These are phyloP conservation scores for Nephelium lappaceum DNA, from an alignment of 345 rosid genomes.

Conservation along the genomic window DNA sequence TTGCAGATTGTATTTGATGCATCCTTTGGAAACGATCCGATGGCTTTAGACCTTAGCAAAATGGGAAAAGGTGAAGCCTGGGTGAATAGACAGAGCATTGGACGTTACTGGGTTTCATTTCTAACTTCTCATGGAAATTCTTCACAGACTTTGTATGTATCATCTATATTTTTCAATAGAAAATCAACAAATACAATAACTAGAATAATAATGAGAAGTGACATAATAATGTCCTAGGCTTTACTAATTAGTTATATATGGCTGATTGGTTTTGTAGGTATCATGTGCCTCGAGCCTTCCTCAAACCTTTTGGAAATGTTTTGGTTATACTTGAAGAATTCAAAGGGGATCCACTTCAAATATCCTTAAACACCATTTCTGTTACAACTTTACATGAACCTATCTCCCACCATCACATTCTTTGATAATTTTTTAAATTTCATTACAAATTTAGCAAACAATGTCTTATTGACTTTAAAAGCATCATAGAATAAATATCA, in stretches of 20 bases:
- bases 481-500: no score
- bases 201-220: no score
- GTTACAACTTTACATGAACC: neutral
- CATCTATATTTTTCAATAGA: neutral
- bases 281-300: conserved; percentile 74
- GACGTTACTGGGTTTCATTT: conserved; percentile 87
- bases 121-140: conserved; percentile 57
- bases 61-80: conserved; percentile 94
- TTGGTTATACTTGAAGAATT: conserved; percentile 69
- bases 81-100: conserved; percentile 84
- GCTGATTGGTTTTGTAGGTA: conserved; percentile 44
- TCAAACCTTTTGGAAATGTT: conserved; percentile 52
- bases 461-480: no score
- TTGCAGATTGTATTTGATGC: conserved; percentile 62
- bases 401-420: neutral
- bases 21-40: conserved; percentile 53
- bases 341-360: conserved; percentile 63
- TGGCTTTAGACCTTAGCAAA: conserved; percentile 56
- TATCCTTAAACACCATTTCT: conserved; percentile 54
- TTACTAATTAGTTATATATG: neutral
- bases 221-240: no score
- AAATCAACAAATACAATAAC: no score
- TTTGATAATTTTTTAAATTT: neutral
- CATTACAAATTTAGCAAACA: no score
- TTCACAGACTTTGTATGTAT: conserved; percentile 65